These are phyloP conservation scores for Polyporus tsugae DNA, from an alignment of 1,284 basidiomycete species.

Conservation along the genomic window DNA sequence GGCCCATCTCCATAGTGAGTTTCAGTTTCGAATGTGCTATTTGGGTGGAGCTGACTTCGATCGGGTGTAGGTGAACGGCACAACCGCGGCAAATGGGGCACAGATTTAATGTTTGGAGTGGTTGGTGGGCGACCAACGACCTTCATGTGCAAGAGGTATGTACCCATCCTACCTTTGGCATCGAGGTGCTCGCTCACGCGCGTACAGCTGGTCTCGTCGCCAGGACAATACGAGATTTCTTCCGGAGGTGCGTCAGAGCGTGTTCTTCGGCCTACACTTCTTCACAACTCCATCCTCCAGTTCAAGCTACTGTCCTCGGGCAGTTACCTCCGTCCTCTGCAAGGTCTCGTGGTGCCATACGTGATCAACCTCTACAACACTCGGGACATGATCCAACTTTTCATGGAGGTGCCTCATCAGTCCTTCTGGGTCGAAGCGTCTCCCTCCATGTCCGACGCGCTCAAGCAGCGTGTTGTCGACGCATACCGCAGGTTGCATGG, in stretches of 20 bases:
- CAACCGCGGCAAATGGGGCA: slow-evolving; percentile 40
- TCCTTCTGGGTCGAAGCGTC: slow-evolving; percentile 40
- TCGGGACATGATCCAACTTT: slow-evolving; percentile 50
- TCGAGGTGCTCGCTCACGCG: no score
- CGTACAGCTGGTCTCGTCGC: background rate
- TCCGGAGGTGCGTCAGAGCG: slow-evolving; percentile 7
- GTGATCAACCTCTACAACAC: slow-evolving; percentile 59
- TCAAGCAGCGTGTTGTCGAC: slow-evolving; percentile 35
- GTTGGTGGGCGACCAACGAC: slow-evolving; percentile 44
- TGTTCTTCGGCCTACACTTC: background rate
- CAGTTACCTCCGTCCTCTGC: slow-evolving; percentile 55
- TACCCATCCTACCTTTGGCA: background rate
- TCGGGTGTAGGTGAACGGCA: background rate
- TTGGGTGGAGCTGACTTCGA: background rate
- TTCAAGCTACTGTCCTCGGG: slow-evolving; percentile 53
- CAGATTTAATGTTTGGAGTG: slow-evolving; percentile 32
- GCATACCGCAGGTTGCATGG: slow-evolving; percentile 33
- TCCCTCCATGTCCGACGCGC: slow-evolving; percentile 34
- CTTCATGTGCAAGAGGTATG: slow-evolving; percentile 59
- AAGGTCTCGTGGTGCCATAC: slow-evolving; percentile 60
- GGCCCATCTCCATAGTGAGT: slow-evolving; percentile 1
- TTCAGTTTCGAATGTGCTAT: no score
- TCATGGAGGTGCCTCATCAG: slow-evolving; percentile 37
- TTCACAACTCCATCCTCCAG: slow-evolving; percentile 31
- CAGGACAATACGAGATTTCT: background rate